Percentiles rank a stretch among this genome's conserved stretches.
Conservation (phyloP, 306 rosid species). For the Citrullus colocynthis region DNA sequence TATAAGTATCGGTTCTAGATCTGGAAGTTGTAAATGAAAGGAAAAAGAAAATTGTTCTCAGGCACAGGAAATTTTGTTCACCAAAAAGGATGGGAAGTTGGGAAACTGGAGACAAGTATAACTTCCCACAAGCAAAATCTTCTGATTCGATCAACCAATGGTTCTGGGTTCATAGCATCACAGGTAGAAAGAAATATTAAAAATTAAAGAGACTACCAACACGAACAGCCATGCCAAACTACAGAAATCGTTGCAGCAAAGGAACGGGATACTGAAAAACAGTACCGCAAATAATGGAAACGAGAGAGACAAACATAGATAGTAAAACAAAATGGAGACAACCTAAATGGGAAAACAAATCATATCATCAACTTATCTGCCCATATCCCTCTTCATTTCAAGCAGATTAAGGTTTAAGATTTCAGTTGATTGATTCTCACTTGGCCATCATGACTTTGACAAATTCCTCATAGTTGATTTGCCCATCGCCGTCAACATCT, state of each 20-base stretch:
- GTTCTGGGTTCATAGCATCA: neutral
- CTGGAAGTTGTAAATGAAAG: neutral
- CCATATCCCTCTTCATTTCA: slow-evolving; percentile 5
- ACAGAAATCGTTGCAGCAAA: slow-evolving; percentile 6
- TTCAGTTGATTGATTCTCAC: slow-evolving; percentile 9
- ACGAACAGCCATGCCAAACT: slow-evolving; percentile 3
- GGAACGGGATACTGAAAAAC: slow-evolving; percentile 4
- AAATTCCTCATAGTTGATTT: slow-evolving; percentile 15
- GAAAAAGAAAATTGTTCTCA: neutral
- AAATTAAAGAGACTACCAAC: neutral
- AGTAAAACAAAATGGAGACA: slow-evolving; percentile 1
- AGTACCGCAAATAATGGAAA: slow-evolving; percentile 9
- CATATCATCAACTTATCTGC: slow-evolving; percentile 9
- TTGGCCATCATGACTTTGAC: slow-evolving; percentile 17
- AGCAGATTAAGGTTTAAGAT: slow-evolving; percentile 7
- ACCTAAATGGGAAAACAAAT: slow-evolving; percentile 3
- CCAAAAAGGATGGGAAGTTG: neutral
- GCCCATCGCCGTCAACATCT: slow-evolving; percentile 12
- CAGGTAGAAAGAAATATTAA: neutral
- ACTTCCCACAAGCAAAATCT: slow-evolving; percentile 4
- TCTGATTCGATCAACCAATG: slow-evolving; percentile 5
- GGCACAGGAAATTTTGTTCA: neutral
- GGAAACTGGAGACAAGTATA: neutral
- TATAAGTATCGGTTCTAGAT: neutral
- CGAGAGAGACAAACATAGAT: neutral